phyloP scores from a whole-genome alignment of 192 early-diverging fungal genomes.

The Allomyces javanicus region DNA sequence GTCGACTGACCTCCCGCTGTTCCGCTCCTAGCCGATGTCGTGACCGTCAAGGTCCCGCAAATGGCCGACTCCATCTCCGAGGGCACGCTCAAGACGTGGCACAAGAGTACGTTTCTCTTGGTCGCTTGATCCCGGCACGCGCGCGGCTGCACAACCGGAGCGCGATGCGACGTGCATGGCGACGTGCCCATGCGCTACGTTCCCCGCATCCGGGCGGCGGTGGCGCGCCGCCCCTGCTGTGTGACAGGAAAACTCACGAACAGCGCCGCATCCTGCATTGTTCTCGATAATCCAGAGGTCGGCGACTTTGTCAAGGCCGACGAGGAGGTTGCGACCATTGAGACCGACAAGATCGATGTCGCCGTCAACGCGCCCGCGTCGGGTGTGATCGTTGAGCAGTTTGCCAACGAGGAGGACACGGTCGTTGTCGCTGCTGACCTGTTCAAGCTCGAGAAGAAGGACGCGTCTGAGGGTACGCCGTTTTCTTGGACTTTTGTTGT shows the following conservation, averaged over 20 bases:
- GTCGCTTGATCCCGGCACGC: background rate
- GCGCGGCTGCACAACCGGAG: background rate
- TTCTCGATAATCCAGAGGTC: slow-evolving; percentile 38
- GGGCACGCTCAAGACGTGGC: slow-evolving; percentile 87
- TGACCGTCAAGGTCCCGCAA: slow-evolving; percentile 72
- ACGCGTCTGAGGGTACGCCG: slow-evolving; percentile 32
- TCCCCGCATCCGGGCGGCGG: too few species aligned
- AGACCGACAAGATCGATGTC: slow-evolving; percentile 98
- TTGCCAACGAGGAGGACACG: slow-evolving; percentile 69
- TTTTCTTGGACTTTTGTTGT: background rate
- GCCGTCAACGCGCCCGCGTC: slow-evolving; percentile 90
- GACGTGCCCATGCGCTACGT: too few species aligned
- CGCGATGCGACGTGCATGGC: background rate
- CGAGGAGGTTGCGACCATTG: slow-evolving; percentile 90
- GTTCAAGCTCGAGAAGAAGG: slow-evolving; percentile 71
- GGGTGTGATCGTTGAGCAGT: slow-evolving; percentile 67
- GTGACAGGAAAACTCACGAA: too few species aligned
- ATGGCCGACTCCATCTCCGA: slow-evolving; percentile 99
- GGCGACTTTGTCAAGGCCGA: slow-evolving; percentile 89
- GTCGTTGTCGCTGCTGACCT: slow-evolving; percentile 81
- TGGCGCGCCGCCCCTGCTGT: too few species aligned
- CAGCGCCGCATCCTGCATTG: background rate
- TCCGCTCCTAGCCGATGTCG: slow-evolving; percentile 36
- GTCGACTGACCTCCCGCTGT: too few species aligned
- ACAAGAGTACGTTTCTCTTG: slow-evolving; percentile 55